Evolutionary conservation across 1,284 basidiomycete species (phyloP), one percentile per base, ranked within the genome.

Genomic region (Melampsora larici-populina): DNA sequence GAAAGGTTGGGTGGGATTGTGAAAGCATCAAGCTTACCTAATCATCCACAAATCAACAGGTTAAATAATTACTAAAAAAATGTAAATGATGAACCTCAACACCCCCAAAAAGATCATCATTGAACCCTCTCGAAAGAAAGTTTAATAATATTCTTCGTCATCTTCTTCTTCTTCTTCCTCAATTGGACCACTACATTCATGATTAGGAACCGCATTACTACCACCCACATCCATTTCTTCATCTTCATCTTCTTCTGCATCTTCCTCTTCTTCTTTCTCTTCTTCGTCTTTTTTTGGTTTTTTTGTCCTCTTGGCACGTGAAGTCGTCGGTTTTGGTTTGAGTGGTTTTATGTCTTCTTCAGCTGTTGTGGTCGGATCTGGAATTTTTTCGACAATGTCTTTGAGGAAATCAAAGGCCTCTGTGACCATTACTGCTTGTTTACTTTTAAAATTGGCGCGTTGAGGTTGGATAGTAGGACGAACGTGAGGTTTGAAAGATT

Each of bases 321-420:
- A 29, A 46, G 63, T 33, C 18, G 43, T 2, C 17, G 62, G 58
- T 49, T 75, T 33, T 5, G 43, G 48, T 43, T 40, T 51, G 11
- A 91, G 88, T 0, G 89, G 90, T 1, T 91, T 90, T 9, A 90
- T 91, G 75, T 80, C 75, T 79, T 81, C 33, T 58, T 51, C 73
- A 78, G 62, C 63, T 90, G 90, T 7, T 78, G 72, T 62, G 46
- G 91, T 91, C 0, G 94, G 94, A 84, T 98, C 96, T 0, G 93
- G 91, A 1, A 97, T 90, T 63, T 87, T 86, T 82, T 91, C 90
- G n/a, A 97, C 94, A 75, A 97, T 90, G 82, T 98, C 95, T 83
- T 94, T 93, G 65, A 98, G 88, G 84, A 99, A 99, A 85, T 99
- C 96, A 79, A 98, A 90, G 86, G 90, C 92, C 79, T 94, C 90